A percentile compares a stretch with the other conserved stretches of the same genome.
Evolutionary conservation across 164 flowering plant species (phyloP).

Genomic region (Piper longum): DNA sequence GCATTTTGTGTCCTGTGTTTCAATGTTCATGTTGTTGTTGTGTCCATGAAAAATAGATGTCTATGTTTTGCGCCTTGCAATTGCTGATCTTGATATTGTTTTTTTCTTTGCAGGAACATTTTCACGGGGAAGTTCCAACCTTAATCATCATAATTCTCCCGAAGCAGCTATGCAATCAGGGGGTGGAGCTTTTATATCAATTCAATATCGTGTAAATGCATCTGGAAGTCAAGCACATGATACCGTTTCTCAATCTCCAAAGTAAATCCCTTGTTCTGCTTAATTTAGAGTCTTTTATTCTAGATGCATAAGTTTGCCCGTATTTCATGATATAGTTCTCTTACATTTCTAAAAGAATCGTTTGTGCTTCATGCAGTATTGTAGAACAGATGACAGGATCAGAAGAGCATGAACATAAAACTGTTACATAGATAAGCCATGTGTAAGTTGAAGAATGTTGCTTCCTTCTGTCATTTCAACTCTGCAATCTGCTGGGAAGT

Average conservation of each 20-base stretch:
- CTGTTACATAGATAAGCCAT: neutral
- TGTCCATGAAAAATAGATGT: neutral
- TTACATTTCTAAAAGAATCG: neutral
- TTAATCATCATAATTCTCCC: neutral
- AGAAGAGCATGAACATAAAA: neutral
- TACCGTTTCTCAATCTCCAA: conserved; percentile 3
- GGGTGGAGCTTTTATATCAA: conserved; percentile 1
- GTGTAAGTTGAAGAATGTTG: neutral
- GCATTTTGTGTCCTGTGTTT: neutral
- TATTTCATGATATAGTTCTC: neutral
- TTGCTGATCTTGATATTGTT: neutral
- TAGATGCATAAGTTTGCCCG: neutral
- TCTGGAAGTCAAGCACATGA: neutral
- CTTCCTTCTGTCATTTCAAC: neutral
- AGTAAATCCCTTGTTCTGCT: neutral
- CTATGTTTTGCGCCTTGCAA: neutral
- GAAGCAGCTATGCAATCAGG: neutral
- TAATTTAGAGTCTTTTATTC: neutral
- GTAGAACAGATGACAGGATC: conserved; percentile 2
- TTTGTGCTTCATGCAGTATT: neutral
- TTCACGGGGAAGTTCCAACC: neutral
- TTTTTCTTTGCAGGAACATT: conserved; percentile 1
- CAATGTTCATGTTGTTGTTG: neutral
- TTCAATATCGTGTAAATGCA: conserved; percentile 1
- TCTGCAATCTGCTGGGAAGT: conserved; percentile 1